phyloP scores from a whole-genome alignment of 2,329 filamentous ascomycete species.

The Teratosphaeria pseudoeucalypti region DNA sequence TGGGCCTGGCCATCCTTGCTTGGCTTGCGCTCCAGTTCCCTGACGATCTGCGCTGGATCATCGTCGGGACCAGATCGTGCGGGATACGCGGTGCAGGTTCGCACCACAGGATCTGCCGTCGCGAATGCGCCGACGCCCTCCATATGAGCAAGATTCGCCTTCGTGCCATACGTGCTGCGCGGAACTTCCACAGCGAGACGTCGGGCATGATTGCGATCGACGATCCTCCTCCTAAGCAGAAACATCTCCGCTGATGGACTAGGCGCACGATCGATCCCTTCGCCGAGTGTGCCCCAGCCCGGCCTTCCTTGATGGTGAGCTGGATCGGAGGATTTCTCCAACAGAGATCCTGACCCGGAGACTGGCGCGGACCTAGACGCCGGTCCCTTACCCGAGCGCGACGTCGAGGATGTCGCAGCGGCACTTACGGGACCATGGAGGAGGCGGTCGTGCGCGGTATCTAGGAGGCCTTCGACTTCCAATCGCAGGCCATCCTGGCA shows the following conservation, averaged over 20 bases:
- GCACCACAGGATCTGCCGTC: not conserved
- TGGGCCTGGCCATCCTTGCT: not conserved
- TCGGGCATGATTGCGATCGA: not conserved
- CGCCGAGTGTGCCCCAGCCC: conserved; percentile 8
- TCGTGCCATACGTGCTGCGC: not conserved
- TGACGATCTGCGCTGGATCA: not conserved
- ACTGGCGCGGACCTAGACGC: conserved; percentile 19
- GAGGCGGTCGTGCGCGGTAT: not conserved
- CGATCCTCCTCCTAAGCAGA: conserved; percentile 9
- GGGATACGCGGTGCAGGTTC: not conserved
- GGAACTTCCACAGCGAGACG: not conserved
- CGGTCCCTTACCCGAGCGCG: conserved; percentile 3
- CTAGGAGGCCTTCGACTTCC: not conserved
- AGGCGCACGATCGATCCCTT: conserved; percentile 8
- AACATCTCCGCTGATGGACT: conserved; percentile 10
- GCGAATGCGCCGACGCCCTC: not conserved
- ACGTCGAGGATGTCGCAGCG: not conserved
- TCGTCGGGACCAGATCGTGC: not conserved
- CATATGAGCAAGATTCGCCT: conserved; percentile 5
- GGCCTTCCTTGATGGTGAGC: conserved; percentile 7
- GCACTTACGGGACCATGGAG: not conserved
- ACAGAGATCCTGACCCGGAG: conserved; percentile 5
- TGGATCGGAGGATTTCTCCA: not conserved
- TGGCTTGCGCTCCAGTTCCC: too few species aligned
- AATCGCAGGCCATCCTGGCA: not conserved